Evolutionary conservation across 108 stramenopile genomes (phyloP).

Genomic region (Nitzschia inconspicua): DNA sequence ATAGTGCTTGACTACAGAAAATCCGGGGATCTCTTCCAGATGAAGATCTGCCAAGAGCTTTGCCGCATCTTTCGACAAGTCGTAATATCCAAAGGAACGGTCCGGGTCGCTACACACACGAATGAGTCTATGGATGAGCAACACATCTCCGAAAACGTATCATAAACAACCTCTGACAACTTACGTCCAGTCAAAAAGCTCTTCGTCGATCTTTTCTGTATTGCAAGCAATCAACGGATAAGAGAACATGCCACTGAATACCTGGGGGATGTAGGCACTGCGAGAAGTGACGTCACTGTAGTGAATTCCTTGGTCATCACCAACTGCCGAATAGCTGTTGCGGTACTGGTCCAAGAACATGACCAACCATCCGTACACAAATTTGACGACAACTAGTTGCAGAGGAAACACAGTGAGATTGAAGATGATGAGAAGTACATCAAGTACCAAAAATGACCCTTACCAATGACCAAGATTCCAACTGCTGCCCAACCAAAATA

Average conservation of each 20-base stretch:
- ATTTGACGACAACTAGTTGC: not conserved
- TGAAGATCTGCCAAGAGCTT: slow-evolving; percentile 25
- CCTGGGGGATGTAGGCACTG: slow-evolving; percentile 69
- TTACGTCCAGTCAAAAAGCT: slow-evolving; percentile 63
- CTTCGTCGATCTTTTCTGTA: slow-evolving; percentile 53
- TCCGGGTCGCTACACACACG: slow-evolving; percentile 45
- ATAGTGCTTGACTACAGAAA: slow-evolving; percentile 36
- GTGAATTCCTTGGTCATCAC: slow-evolving; percentile 52
- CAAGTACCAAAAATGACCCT: not conserved
- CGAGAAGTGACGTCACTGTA: slow-evolving; percentile 53
- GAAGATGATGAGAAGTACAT: not conserved
- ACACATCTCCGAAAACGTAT: too few relatives aligned
- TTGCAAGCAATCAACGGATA: slow-evolving; percentile 76
- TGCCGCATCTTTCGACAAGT: slow-evolving; percentile 71
- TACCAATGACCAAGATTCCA: slow-evolving; percentile 20
- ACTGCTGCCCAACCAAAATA: slow-evolving; percentile 65
- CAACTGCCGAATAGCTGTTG: slow-evolving; percentile 1
- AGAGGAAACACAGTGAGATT: not conserved
- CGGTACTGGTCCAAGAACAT: not conserved
- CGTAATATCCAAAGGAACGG: slow-evolving; percentile 57
- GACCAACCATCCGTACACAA: not conserved
- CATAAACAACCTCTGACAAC: not conserved
- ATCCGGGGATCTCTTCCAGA: slow-evolving; percentile 20
- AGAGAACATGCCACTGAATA: slow-evolving; percentile 48
- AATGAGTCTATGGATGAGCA: not conserved